phyloP scores from a whole-genome alignment of 1,284 basidiomycete species.

The Cutaneotrichosporon dermatis region DNA sequence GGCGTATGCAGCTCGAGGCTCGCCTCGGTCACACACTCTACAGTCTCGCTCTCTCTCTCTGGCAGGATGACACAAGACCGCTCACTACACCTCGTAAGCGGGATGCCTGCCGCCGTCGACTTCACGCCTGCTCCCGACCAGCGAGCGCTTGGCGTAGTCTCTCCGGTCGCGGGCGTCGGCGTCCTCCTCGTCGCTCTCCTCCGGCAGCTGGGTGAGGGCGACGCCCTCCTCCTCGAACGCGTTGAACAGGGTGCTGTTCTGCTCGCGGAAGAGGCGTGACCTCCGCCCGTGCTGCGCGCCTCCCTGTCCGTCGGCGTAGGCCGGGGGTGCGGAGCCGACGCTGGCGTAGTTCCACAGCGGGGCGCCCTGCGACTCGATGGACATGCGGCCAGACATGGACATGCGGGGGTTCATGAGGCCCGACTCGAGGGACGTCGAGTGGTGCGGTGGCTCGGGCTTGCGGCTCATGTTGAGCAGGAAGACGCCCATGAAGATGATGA shows the following conservation, averaged over 20 bases:
- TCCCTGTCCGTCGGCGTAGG: constrained; percentile 40
- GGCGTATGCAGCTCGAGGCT: no score
- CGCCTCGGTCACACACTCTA: no score
- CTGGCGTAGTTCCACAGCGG: constrained; percentile 37
- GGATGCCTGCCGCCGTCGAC: constrained; percentile 35
- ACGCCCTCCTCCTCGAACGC: constrained; percentile 47
- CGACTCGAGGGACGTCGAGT: constrained; percentile 57
- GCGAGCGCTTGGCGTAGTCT: constrained; percentile 4
- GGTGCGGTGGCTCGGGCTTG: constrained; percentile 56
- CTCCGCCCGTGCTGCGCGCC: constrained; percentile 51
- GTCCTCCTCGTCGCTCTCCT: constrained; percentile 45
- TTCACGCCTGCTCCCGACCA: constrained; percentile 18
- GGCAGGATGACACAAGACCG: neutral
- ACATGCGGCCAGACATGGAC: constrained; percentile 49
- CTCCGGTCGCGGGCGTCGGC: constrained; percentile 17
- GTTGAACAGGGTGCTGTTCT: constrained; percentile 50
- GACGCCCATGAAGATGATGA: constrained; percentile 86
- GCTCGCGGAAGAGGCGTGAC: constrained; percentile 59
- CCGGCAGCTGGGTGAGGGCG: constrained; percentile 43
- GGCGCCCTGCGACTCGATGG: constrained; percentile 42
- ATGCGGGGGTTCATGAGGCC: constrained; percentile 62
- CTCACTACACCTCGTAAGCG: constrained; percentile 25
- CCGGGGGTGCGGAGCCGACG: constrained; percentile 31
- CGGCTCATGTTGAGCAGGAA: constrained; percentile 83
- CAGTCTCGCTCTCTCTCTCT: no score